Evolutionary conservation across 306 rosid species (phyloP).

Genomic region (Lagenaria siceraria): DNA sequence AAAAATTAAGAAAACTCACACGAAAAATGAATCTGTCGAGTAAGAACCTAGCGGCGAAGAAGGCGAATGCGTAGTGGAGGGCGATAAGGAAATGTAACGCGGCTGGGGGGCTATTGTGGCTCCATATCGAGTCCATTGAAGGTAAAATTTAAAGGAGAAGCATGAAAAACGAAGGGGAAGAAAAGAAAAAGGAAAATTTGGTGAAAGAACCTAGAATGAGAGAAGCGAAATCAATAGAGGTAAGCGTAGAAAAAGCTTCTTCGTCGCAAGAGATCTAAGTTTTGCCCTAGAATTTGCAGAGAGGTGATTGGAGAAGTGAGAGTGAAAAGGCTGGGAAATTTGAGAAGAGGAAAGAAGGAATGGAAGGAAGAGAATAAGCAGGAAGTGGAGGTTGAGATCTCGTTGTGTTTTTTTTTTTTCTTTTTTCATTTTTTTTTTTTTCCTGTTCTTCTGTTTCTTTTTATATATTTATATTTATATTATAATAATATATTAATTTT

Average conservation of each 20-base stretch:
- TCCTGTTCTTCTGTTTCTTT: neutral
- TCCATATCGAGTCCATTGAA: conserved; percentile 48
- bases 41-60: conserved; percentile 38
- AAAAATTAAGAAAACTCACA: conserved; percentile 32
- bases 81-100: conserved; percentile 48
- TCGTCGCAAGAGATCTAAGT: conserved; percentile 10
- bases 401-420: neutral
- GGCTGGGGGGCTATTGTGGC: conserved; percentile 23
- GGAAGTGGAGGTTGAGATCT: conserved; percentile 13
- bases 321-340: neutral
- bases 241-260: neutral
- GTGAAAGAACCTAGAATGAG: neutral
- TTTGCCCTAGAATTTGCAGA: conserved; percentile 17
- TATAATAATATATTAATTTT: neutral
- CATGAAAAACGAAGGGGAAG: conserved; percentile 12
- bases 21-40: conserved; percentile 65
- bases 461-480: too few relatives aligned
- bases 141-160: conserved; percentile 12
- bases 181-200: neutral
- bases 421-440: neutral
- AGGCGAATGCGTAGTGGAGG: conserved; percentile 45
- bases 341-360: neutral
- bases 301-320: neutral
- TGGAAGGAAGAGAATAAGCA: neutral
- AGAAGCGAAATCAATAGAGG: conserved; percentile 1